phyloP scores from a whole-genome alignment of 1,139 yeast species.

The Yamadazyma diddensiae region DNA sequence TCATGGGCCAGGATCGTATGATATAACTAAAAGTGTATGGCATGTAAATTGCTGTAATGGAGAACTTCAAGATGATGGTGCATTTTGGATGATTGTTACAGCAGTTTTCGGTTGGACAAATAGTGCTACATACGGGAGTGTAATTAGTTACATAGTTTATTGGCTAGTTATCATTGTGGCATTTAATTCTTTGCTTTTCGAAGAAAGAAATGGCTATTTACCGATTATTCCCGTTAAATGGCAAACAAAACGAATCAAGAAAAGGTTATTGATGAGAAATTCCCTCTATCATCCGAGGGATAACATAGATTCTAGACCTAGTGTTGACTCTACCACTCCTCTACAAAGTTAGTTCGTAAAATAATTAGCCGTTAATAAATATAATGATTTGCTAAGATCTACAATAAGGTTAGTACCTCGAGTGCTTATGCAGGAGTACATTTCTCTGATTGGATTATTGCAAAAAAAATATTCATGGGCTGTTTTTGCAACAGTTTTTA shows the following conservation, averaged over 20 bases:
- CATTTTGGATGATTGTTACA: constrained; percentile 44
- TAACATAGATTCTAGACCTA: constrained; percentile 14
- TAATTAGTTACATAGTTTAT: constrained; percentile 33
- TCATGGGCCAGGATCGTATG: constrained; percentile 47
- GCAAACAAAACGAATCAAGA: constrained; percentile 56
- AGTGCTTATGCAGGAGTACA: too few species aligned
- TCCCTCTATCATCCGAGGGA: neutral
- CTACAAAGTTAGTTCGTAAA: too few species aligned
- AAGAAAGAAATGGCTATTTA: constrained; percentile 62
- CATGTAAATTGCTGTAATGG: constrained; percentile 50
- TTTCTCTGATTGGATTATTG: too few species aligned
- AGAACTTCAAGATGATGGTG: constrained; percentile 42
- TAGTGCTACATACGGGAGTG: constrained; percentile 48
- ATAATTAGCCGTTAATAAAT: too few species aligned
- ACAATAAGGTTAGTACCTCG: too few species aligned
- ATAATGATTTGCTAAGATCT: too few species aligned
- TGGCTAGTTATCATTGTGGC: constrained; percentile 31
- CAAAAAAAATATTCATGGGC: too few species aligned
- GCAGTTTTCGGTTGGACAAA: constrained; percentile 50
- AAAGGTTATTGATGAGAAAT: constrained; percentile 23
- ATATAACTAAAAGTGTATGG: constrained; percentile 40
- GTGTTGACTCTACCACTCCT: constrained; percentile 31
- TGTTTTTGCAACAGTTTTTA: too few species aligned
- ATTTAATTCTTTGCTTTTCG: constrained; percentile 37
- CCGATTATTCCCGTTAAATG: constrained; percentile 59